Percentiles rank a stretch among this genome's conserved stretches.
Evolutionary conservation across 139 green algal species (phyloP).

Genomic region (Chlamydomonas incerta): DNA sequence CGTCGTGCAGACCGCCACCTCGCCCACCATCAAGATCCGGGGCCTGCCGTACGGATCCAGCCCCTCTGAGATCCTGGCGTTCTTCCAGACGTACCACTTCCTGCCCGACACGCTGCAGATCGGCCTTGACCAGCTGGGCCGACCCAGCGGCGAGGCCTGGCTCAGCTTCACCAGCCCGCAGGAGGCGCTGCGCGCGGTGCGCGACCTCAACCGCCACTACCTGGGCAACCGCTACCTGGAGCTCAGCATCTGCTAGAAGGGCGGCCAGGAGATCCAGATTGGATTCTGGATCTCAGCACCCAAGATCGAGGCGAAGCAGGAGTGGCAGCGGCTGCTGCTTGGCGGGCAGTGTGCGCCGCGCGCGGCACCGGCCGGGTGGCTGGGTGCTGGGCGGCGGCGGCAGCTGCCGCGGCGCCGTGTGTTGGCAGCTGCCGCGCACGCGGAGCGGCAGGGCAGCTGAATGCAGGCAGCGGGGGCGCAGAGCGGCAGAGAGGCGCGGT

Average conservation of each 20-base stretch:
- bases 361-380: too few relatives aligned
- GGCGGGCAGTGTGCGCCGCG: too few relatives aligned
- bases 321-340: too few relatives aligned
- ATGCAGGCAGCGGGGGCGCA: too few relatives aligned
- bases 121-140: conserved; percentile 65
- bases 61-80: conserved; percentile 57
- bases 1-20: conserved; percentile 35
- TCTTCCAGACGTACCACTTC: conserved; percentile 72
- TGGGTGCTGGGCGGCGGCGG: too few relatives aligned
- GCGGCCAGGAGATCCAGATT: too few relatives aligned
- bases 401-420: too few relatives aligned
- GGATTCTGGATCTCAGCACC: too few relatives aligned
- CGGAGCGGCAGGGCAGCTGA: too few relatives aligned
- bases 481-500: too few relatives aligned
- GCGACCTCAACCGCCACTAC: conserved; percentile 75
- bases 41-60: conserved; percentile 72
- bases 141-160: conserved; percentile 73
- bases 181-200: conserved; percentile 64
- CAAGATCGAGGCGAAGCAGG: too few relatives aligned
- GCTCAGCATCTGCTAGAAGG: conserved; percentile 56
- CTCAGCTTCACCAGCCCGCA: conserved; percentile 61
- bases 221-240: conserved; percentile 75
- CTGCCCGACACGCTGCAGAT: conserved; percentile 73
- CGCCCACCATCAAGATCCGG: conserved; percentile 57
- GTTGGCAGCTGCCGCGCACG: too few relatives aligned